These are phyloP conservation scores for Proliferodiscus dingleyae DNA, from an alignment of 2,329 filamentous ascomycete species.

Conservation along the genomic window DNA sequence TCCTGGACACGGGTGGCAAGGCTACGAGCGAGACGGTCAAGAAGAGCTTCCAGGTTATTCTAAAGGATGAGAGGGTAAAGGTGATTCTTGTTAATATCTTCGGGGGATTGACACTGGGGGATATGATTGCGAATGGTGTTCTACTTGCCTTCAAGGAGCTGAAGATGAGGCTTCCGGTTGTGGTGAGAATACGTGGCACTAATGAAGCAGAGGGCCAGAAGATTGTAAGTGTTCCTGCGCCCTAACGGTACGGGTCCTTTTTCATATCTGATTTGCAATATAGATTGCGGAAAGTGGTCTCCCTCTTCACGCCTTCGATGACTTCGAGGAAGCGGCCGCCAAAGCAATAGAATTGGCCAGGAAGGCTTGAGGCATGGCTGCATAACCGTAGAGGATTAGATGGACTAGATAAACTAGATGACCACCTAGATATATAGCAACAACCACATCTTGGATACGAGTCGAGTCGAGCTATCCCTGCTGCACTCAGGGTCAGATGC, in stretches of 20 bases:
- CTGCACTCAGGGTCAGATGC: too few relatives aligned
- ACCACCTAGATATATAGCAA: too few relatives aligned
- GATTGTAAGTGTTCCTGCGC: slow-evolving; percentile 41
- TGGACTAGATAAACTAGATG: not conserved
- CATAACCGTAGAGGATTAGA: not conserved
- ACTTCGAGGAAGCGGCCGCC: slow-evolving; percentile 66
- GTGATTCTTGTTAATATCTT: slow-evolving; percentile 71
- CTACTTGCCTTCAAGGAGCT: slow-evolving; percentile 68
- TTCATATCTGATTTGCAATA: not conserved
- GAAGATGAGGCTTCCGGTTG: slow-evolving; percentile 62
- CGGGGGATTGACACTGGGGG: slow-evolving; percentile 56
- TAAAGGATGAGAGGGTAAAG: slow-evolving; percentile 66
- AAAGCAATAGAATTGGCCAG: slow-evolving; percentile 59
- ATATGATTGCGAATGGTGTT: slow-evolving; percentile 76
- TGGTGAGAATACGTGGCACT: slow-evolving; percentile 72
- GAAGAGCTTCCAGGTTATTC: slow-evolving; percentile 68
- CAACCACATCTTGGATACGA: too few relatives aligned
- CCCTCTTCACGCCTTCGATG: slow-evolving; percentile 65
- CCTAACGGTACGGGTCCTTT: not conserved
- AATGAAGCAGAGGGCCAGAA: slow-evolving; percentile 66
- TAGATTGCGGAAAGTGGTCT: slow-evolving; percentile 63
- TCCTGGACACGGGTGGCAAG: slow-evolving; percentile 86
- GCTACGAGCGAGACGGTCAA: slow-evolving; percentile 79
- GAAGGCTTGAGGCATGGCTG: slow-evolving; percentile 6
- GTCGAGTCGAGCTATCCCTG: too few relatives aligned